phyloP scores from a whole-genome alignment of 345 rosid species.

The Turnera subulata region DNA sequence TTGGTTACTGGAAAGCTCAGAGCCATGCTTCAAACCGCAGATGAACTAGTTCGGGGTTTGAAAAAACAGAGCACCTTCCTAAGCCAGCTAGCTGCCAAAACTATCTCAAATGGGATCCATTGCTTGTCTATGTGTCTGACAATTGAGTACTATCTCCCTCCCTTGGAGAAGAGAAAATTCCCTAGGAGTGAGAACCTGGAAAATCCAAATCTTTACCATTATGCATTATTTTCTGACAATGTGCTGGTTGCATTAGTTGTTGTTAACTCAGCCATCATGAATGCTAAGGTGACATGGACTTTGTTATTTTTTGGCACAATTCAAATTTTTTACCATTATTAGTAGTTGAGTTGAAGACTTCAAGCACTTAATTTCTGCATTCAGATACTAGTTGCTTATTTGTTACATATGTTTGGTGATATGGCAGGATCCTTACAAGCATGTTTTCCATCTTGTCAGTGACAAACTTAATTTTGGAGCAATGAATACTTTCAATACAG shows the following conservation, averaged over 20 bases:
- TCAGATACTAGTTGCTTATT: constrained; percentile 3
- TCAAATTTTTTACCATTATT: background rate
- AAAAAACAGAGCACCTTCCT: constrained; percentile 98
- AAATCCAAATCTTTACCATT: constrained; percentile 81
- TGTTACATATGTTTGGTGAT: constrained; percentile 6
- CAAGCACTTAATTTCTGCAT: constrained; percentile 1
- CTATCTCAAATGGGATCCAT: constrained; percentile 92
- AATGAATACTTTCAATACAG: constrained; percentile 88
- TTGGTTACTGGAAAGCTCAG: constrained; percentile 91
- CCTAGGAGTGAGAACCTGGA: constrained; percentile 83
- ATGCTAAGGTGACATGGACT: constrained; percentile 71
- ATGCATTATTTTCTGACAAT: constrained; percentile 98
- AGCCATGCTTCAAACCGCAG: constrained; percentile 96
- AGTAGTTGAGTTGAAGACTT: background rate
- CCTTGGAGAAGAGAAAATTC: constrained; percentile 84
- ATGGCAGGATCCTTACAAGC: constrained; percentile 88
- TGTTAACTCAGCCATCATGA: constrained; percentile 87
- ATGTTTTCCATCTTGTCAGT: constrained; percentile 94
- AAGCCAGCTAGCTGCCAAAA: constrained; percentile 98
- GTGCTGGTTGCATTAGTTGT: constrained; percentile 99
- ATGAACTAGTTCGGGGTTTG: constrained; percentile 95
- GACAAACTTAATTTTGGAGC: constrained; percentile 95
- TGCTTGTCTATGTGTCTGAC: constrained; percentile 95
- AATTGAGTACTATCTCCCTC: constrained; percentile 83
- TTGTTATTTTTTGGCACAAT: constrained; percentile 2